A percentile compares a stretch with the other conserved stretches of the same genome.
Conservation (phyloP, 768 basidiomycete genomes). For the Xerocomus spinulosus region DNA sequence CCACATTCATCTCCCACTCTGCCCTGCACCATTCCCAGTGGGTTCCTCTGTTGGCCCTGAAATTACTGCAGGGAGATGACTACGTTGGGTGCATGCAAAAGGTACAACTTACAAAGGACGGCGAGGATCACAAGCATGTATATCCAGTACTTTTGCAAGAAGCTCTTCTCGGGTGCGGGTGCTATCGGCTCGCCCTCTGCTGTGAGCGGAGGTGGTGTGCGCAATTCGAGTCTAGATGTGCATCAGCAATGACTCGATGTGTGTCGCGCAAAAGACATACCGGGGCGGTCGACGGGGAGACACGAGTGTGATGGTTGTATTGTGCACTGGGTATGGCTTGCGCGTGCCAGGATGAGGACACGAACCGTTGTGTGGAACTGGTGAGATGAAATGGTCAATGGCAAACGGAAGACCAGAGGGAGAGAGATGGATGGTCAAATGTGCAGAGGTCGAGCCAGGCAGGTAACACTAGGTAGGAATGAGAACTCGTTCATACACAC, state of each 20-base stretch:
- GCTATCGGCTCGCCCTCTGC: conserved; percentile 60
- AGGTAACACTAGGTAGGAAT: conserved; percentile 63
- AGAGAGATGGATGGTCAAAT: conserved; percentile 52
- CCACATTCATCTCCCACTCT: conserved; percentile 21
- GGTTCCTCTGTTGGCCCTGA: conserved; percentile 30
- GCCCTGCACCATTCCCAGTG: conserved; percentile 15
- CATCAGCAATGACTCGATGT: conserved; percentile 1
- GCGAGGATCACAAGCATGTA: conserved; percentile 61
- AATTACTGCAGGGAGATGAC: conserved; percentile 17
- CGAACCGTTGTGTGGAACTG: conserved; percentile 63
- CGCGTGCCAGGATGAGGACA: conserved; percentile 39
- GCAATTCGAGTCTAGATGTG: conserved; percentile 56
- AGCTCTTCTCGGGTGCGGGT: conserved; percentile 65
- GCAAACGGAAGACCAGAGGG: conserved; percentile 50
- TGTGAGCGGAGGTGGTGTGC: conserved; percentile 61
- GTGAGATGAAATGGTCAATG: conserved; percentile 67
- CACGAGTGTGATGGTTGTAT: conserved; percentile 54
- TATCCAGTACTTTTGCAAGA: conserved; percentile 90
- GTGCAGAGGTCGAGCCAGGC: conserved; percentile 46
- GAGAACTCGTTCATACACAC: conserved; percentile 36
- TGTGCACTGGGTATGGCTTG: conserved; percentile 28
- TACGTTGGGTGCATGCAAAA: not conserved
- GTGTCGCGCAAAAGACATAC: conserved; percentile 35
- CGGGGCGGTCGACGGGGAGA: conserved; percentile 49
- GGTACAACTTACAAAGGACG: conserved; percentile 48